A percentile compares a stretch with the other conserved stretches of the same genome.
Evolutionary conservation across 257 asterid species (phyloP).

Genomic region (Nicotiana paniculata): DNA sequence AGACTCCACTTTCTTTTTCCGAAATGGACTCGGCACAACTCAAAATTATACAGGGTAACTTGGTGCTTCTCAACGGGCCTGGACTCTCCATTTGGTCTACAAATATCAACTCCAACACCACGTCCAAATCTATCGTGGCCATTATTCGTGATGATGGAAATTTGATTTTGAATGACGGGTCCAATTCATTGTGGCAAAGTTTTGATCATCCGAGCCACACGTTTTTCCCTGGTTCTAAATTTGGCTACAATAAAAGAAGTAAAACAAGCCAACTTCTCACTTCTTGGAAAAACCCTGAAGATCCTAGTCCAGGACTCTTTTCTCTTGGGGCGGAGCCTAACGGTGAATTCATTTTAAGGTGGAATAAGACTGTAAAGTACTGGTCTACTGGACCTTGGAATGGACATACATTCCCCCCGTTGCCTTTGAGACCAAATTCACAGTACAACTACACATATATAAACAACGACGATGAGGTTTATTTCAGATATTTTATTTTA

Average conservation of each 20-base stretch:
- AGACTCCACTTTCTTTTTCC: constrained; percentile 26
- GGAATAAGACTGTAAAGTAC: too few relatives aligned
- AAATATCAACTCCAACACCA: neutral
- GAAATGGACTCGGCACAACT: constrained; percentile 23
- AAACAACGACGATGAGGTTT: constrained; percentile 25
- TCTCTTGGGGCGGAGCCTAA: constrained; percentile 46
- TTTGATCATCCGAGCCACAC: too few relatives aligned
- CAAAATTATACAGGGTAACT: constrained; percentile 24
- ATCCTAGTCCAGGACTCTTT: constrained; percentile 27
- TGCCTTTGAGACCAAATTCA: neutral
- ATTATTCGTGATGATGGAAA: neutral
- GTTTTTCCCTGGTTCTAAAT: too few relatives aligned
- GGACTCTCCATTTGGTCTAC: too few relatives aligned
- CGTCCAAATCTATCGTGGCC: constrained; percentile 8
- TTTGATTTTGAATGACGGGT: constrained; percentile 2
- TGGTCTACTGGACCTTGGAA: neutral
- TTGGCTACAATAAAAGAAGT: too few relatives aligned
- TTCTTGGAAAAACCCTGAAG: constrained; percentile 14
- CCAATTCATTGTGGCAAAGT: neutral
- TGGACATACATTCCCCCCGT: constrained; percentile 2
- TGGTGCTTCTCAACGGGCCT: constrained; percentile 23
- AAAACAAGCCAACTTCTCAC: neutral
- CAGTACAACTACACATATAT: constrained; percentile 16
- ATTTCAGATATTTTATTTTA: constrained; percentile 23
- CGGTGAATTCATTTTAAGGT: constrained; percentile 18